Conservation (phyloP, 1,139 yeast genomes). For the Hansenula sp. region DNA sequence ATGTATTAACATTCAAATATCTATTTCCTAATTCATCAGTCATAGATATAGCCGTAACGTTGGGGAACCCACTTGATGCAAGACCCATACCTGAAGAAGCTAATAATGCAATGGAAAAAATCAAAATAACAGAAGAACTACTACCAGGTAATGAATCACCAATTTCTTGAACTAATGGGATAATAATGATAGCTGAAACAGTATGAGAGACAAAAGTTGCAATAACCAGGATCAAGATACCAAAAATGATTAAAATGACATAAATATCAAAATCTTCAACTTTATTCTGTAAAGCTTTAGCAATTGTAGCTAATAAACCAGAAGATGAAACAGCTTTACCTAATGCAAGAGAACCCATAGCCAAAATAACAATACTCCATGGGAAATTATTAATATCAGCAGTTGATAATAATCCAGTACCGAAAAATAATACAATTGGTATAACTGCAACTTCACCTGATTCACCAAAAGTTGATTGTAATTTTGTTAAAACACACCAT, state of each 20-base stretch:
- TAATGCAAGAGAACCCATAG: slow-evolving; percentile 76
- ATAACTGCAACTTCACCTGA: slow-evolving; percentile 67
- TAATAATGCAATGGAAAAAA: slow-evolving; percentile 62
- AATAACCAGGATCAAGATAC: slow-evolving; percentile 57
- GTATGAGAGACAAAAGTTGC: slow-evolving; percentile 78
- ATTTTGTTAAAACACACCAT: slow-evolving; percentile 66
- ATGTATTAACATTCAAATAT: slow-evolving; percentile 59
- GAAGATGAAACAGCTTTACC: slow-evolving; percentile 74
- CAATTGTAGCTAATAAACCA: slow-evolving; percentile 63
- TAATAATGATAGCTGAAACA: slow-evolving; percentile 68
- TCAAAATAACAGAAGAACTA: slow-evolving; percentile 49
- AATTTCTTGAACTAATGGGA: slow-evolving; percentile 66
- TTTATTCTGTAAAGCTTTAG: slow-evolving; percentile 48
- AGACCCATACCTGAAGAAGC: slow-evolving; percentile 78
- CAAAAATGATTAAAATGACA: slow-evolving; percentile 62
- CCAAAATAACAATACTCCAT: slow-evolving; percentile 71
- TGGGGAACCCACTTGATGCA: slow-evolving; percentile 76
- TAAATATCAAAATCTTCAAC: slow-evolving; percentile 53
- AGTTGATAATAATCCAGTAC: slow-evolving; percentile 62
- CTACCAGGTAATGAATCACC: slow-evolving; percentile 51
- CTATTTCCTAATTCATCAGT: slow-evolving; percentile 67
- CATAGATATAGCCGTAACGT: slow-evolving; percentile 76
- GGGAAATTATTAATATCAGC: slow-evolving; percentile 70
- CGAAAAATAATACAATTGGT: slow-evolving; percentile 64
- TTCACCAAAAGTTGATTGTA: slow-evolving; percentile 57